Evolutionary conservation across 169 alveolate species (phyloP).

Genomic region (Eimeria sp.): DNA sequence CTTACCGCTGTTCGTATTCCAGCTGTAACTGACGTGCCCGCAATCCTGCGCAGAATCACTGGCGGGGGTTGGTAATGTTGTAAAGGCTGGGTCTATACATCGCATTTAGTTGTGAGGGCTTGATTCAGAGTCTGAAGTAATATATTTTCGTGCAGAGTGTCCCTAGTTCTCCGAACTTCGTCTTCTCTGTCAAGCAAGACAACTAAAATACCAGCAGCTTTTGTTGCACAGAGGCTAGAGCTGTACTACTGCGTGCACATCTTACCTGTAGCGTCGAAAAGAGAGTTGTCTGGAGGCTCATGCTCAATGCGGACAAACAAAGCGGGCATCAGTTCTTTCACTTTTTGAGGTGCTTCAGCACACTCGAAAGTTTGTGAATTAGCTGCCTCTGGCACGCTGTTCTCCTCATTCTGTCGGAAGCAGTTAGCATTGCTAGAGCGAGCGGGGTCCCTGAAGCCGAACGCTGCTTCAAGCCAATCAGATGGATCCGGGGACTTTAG

Average conservation of each 20-base stretch:
- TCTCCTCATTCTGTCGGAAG: neutral
- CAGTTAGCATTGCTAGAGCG: constrained; percentile 9
- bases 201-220: neutral
- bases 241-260: neutral
- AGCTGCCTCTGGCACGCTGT: neutral
- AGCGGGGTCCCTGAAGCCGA: neutral
- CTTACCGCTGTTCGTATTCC: constrained; percentile 75
- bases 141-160: neutral
- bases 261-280: constrained; percentile 65
- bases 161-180: neutral
- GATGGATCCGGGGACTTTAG: constrained; percentile 11
- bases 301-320: constrained; percentile 53
- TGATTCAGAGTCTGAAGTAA: neutral
- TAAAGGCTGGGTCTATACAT: neutral
- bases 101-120: neutral
- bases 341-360: neutral
- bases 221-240: neutral
- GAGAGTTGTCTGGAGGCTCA: constrained; percentile 72
- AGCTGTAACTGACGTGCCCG: constrained; percentile 70
- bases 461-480: constrained; percentile 68
- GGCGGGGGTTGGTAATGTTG: neutral
- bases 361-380: neutral
- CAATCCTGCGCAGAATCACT: constrained; percentile 3
- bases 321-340: constrained; percentile 48
- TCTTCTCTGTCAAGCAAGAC: neutral